Conservation (phyloP, 1,284 basidiomycete species). For the Ustilago crameri region DNA sequence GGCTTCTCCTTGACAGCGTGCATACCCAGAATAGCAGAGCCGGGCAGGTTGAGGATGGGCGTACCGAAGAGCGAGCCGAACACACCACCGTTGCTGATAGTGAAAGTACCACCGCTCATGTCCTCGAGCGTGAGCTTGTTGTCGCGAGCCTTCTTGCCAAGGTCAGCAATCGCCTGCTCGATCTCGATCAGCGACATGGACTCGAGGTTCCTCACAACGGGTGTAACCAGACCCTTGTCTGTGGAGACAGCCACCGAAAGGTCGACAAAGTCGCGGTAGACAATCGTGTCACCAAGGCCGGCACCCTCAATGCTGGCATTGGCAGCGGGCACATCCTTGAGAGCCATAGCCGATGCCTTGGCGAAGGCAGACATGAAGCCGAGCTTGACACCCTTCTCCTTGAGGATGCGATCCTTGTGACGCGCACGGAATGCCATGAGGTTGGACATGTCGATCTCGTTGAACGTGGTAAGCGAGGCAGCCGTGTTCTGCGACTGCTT, state of each 20-base stretch:
- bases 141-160: slow-evolving; percentile 95
- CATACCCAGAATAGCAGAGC: slow-evolving; percentile 94
- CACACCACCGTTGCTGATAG: slow-evolving; percentile 98
- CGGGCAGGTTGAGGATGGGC: slow-evolving; percentile 92
- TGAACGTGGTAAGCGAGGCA: slow-evolving; percentile 96
- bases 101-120: slow-evolving; percentile 92
- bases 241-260: slow-evolving; percentile 88
- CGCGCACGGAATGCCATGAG: slow-evolving; percentile 92
- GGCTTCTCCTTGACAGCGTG: slow-evolving; percentile 94
- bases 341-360: slow-evolving; percentile 83
- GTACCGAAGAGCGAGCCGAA: slow-evolving; percentile 97
- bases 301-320: slow-evolving; percentile 88
- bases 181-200: slow-evolving; percentile 87
- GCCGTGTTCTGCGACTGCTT: slow-evolving; percentile 99
- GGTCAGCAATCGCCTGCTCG: slow-evolving; percentile 87
- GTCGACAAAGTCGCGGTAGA: slow-evolving; percentile 84
- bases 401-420: slow-evolving; percentile 93
- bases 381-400: slow-evolving; percentile 94
- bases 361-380: slow-evolving; percentile 99
- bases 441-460: slow-evolving; percentile 98
- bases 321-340: slow-evolving; percentile 91
- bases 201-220: slow-evolving; percentile 92
- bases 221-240: slow-evolving; percentile 96
- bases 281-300: slow-evolving; percentile 81
- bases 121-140: slow-evolving; percentile 89